Percentiles rank a stretch among this genome's conserved stretches.
phyloP scores from a whole-genome alignment of 1,139 yeast genomes.

The Magnusiomyces paraingens region DNA sequence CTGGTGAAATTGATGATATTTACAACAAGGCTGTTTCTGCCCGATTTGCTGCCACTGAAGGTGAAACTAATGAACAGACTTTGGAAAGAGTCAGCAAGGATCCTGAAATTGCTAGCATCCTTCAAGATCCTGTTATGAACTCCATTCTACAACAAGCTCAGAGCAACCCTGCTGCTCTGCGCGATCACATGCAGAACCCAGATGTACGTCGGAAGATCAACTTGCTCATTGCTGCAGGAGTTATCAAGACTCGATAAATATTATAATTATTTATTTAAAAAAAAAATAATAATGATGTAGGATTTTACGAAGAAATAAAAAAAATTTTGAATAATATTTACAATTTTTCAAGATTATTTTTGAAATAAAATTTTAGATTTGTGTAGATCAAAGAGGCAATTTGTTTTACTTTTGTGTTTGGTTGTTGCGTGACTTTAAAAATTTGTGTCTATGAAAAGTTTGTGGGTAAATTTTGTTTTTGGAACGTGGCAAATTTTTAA shows the following conservation, averaged over 20 bases:
- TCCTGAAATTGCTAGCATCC: constrained; percentile 85
- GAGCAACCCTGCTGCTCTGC: constrained; percentile 92
- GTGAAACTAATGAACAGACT: constrained; percentile 94
- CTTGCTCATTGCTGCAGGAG: constrained; percentile 92
- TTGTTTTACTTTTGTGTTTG: no score
- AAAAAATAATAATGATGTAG: no score
- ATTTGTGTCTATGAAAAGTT: no score
- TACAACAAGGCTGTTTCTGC: constrained; percentile 69
- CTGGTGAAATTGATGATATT: constrained; percentile 75
- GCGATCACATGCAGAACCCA: constrained; percentile 97
- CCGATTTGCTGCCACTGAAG: constrained; percentile 74
- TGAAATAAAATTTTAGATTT: no score
- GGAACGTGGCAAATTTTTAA: no score
- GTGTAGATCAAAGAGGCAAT: no score
- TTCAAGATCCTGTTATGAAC: constrained; percentile 97
- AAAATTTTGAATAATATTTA: no score
- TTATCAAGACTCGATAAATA: constrained; percentile 76
- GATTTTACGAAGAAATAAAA: no score
- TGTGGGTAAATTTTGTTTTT: no score
- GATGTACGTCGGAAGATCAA: constrained; percentile 84
- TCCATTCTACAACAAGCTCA: constrained; percentile 91
- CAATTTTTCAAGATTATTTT: no score
- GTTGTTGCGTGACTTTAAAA: no score
- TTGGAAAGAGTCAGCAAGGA: constrained; percentile 86
- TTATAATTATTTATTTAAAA: not conserved